A percentile compares a stretch with the other conserved stretches of the same genome.
These are phyloP conservation scores for Rhizophagus clarus DNA, from an alignment of 192 early-diverging fungal species.

Conservation along the genomic window DNA sequence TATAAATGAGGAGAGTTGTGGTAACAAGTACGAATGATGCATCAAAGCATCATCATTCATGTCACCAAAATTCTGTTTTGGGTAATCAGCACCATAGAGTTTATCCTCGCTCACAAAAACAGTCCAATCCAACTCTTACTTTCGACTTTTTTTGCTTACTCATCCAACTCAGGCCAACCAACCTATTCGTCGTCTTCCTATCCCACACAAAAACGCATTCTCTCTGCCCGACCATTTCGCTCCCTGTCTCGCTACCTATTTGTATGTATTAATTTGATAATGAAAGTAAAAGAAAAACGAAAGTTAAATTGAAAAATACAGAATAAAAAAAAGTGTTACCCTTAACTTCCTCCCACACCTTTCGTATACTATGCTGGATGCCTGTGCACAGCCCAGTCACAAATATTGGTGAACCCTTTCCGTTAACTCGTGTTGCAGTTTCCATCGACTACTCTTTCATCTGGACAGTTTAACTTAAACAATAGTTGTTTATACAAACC, in stretches of 20 bases:
- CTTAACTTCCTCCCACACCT: constrained; percentile 4
- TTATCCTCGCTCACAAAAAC: constrained; percentile 22
- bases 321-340: constrained; percentile 2
- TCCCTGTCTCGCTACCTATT: constrained; percentile 22
- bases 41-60: constrained; percentile 19
- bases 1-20: not conserved
- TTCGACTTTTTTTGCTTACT: constrained; percentile 14
- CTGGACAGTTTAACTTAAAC: constrained; percentile 4
- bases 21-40: constrained; percentile 10
- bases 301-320: not conserved
- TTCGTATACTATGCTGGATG: constrained; percentile 7
- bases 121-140: not conserved
- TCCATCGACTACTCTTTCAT: constrained; percentile 6
- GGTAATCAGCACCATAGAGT: constrained; percentile 23
- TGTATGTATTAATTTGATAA: constrained; percentile 17
- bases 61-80: constrained; percentile 30
- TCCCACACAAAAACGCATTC: not conserved
- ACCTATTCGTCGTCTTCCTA: constrained; percentile 30
- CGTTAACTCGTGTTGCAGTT: not conserved
- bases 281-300: not conserved
- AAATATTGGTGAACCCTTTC: constrained; percentile 8
- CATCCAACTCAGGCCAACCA: constrained; percentile 31
- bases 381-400: constrained; percentile 7
- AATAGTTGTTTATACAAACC: not conserved
- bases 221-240: constrained; percentile 27